Percentiles rank a stretch among this genome's conserved stretches.
Evolutionary conservation across 2,329 filamentous ascomycete genomes (phyloP).

Genomic region (Cercospora berteroae): DNA sequence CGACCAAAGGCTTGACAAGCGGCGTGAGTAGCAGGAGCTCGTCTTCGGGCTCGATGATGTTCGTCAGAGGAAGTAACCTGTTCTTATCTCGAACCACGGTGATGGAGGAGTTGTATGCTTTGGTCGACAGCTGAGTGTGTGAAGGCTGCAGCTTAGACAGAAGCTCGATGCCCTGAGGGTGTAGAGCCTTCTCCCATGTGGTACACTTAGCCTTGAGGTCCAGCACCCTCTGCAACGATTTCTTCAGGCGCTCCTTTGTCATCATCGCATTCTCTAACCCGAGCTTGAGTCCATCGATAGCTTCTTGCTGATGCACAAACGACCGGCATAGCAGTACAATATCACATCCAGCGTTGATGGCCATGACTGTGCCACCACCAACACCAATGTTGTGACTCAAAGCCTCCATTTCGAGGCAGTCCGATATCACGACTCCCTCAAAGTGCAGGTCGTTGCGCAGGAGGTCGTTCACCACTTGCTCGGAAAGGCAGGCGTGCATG

Average conservation of each 20-base stretch:
- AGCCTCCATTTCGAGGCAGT: slow-evolving; percentile 95
- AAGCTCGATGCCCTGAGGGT: slow-evolving; percentile 74
- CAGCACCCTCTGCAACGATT: slow-evolving; percentile 75
- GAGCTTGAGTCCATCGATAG: slow-evolving; percentile 82
- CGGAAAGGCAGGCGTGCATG: slow-evolving; percentile 89
- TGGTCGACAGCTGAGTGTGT: slow-evolving; percentile 76
- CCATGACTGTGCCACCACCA: slow-evolving; percentile 94
- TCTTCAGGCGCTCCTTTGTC: slow-evolving; percentile 72
- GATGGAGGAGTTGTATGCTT: slow-evolving; percentile 88
- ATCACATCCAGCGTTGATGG: slow-evolving; percentile 93
- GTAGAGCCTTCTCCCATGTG: slow-evolving; percentile 86
- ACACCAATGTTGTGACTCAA: slow-evolving; percentile 96
- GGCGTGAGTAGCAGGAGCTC: slow-evolving; percentile 88
- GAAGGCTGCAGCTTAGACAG: slow-evolving; percentile 78
- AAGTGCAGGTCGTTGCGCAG: slow-evolving; percentile 87
- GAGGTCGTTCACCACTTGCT: slow-evolving; percentile 88
- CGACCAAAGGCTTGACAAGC: slow-evolving; percentile 85
- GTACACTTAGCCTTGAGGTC: slow-evolving; percentile 81
- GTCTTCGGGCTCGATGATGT: slow-evolving; percentile 77
- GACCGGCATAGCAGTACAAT: slow-evolving; percentile 84
- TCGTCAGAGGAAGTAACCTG: slow-evolving; percentile 75
- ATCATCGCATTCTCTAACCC: slow-evolving; percentile 91
- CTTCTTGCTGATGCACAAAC: slow-evolving; percentile 85
- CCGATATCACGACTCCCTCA: slow-evolving; percentile 87
- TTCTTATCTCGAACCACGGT: slow-evolving; percentile 90